Evolutionary conservation across 169 alveolate genomes (phyloP).

Genomic region (Cryptosporidium felis): DNA sequence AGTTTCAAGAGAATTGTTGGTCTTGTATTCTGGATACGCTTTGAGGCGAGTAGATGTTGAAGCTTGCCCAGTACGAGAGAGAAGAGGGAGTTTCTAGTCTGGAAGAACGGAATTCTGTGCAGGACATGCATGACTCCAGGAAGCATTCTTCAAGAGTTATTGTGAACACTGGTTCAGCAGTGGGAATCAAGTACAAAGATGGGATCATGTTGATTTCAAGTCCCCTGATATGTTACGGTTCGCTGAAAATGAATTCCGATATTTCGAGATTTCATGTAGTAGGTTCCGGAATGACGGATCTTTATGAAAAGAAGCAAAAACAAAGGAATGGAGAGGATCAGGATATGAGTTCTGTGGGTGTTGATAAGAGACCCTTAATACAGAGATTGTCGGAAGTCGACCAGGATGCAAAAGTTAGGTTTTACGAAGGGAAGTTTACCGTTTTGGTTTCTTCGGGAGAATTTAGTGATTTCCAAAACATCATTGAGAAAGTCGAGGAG

Average conservation of each 20-base stretch:
- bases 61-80: neutral
- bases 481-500: conserved; percentile 53
- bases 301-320: neutral
- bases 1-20: no score
- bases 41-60: neutral
- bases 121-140: neutral
- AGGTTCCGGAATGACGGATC: conserved; percentile 31
- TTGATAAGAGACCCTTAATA: conserved; percentile 23
- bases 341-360: neutral
- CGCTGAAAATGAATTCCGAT: conserved; percentile 33
- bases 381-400: conserved; percentile 2
- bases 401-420: conserved; percentile 21
- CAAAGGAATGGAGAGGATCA: conserved; percentile 3
- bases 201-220: conserved; percentile 62
- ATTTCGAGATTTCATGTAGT: conserved; percentile 64
- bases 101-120: neutral
- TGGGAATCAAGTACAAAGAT: conserved; percentile 54
- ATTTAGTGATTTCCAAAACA: conserved; percentile 46
- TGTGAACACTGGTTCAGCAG: conserved; percentile 56
- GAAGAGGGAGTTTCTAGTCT: neutral
- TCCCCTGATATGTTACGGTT: conserved; percentile 43
- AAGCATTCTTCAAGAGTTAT: conserved; percentile 46
- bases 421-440: conserved; percentile 21
- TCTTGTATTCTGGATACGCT: no score
- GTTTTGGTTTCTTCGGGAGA: conserved; percentile 45